phyloP scores from a whole-genome alignment of 1,139 yeast species.

The Candida sojae region DNA sequence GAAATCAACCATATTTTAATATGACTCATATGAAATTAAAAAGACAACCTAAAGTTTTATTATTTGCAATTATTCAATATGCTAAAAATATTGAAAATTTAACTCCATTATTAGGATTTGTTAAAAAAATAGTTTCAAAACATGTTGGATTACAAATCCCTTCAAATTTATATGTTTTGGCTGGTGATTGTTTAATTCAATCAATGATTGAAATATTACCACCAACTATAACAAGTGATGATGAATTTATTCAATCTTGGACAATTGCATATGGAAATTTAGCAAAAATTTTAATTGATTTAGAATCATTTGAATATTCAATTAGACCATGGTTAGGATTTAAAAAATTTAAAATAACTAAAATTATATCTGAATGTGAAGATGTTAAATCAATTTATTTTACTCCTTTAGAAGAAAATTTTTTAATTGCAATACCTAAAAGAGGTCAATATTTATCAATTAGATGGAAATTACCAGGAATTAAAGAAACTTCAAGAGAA shows the following conservation, averaged over 20 bases:
- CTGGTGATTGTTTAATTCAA: conserved; percentile 54
- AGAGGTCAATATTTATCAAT: conserved; percentile 68
- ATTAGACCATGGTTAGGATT: conserved; percentile 56
- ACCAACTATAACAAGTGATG: conserved; percentile 53
- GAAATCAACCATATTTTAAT: conserved; percentile 50
- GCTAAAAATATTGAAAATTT: conserved; percentile 66
- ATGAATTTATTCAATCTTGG: conserved; percentile 66
- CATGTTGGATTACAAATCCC: conserved; percentile 64
- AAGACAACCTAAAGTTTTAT: conserved; percentile 65
- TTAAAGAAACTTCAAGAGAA: conserved; percentile 46
- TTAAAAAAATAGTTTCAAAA: conserved; percentile 61
- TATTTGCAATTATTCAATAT: conserved; percentile 60
- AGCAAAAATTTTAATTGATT: conserved; percentile 62
- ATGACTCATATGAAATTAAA: conserved; percentile 55
- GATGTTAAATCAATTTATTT: conserved; percentile 58
- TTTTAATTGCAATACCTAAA: conserved; percentile 30
- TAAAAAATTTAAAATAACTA: conserved; percentile 49
- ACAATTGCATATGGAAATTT: conserved; percentile 62
- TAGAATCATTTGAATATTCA: conserved; percentile 51
- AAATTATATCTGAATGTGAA: conserved; percentile 43
- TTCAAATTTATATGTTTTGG: conserved; percentile 67
- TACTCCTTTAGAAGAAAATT: conserved; percentile 43
- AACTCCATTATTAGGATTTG: conserved; percentile 53
- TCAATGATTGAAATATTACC: conserved; percentile 61
- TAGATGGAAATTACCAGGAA: conserved; percentile 41